Evolutionary conservation across 1,284 basidiomycete species (phyloP).

Genomic region (Fomitopsis pinicola): DNA sequence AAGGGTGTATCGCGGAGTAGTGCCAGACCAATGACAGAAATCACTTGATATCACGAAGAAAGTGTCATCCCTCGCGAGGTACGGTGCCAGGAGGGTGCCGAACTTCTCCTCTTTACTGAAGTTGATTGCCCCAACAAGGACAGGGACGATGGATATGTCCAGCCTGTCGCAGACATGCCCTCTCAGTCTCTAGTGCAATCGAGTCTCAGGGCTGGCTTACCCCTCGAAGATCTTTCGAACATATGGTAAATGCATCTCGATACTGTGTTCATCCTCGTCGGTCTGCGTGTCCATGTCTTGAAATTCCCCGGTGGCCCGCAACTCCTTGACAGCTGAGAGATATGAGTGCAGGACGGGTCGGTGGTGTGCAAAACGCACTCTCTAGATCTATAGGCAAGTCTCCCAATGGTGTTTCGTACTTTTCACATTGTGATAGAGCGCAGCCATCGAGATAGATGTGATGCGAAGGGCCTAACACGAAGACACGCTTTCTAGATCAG

Average conservation of each 20-base stretch:
- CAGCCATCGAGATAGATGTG: constrained; percentile 87
- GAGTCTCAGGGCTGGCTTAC: constrained; percentile 35
- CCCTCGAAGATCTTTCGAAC: constrained; percentile 83
- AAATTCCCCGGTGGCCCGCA: constrained; percentile 71
- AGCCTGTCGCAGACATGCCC: constrained; percentile 36
- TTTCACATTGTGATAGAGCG: constrained; percentile 72
- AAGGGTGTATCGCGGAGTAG: background rate
- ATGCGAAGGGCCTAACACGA: constrained; percentile 95
- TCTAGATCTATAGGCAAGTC: constrained; percentile 74
- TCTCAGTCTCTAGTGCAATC: background rate
- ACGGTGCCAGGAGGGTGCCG: constrained; percentile 76
- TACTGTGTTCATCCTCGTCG: constrained; percentile 95
- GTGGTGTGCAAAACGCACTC: constrained; percentile 46
- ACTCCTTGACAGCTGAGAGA: constrained; percentile 59
- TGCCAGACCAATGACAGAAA: constrained; percentile 92
- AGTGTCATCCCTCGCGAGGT: constrained; percentile 72
- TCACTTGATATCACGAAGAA: constrained; percentile 93
- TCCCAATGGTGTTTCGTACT: constrained; percentile 88
- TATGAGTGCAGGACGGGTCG: background rate
- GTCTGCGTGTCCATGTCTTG: constrained; percentile 58
- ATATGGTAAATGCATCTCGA: constrained; percentile 98
- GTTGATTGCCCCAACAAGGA: constrained; percentile 85
- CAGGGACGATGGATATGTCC: constrained; percentile 82
- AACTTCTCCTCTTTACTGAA: constrained; percentile 55
- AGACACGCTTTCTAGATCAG: constrained; percentile 77